phyloP scores from a whole-genome alignment of 768 basidiomycete species.

The Mycena chlorophos region DNA sequence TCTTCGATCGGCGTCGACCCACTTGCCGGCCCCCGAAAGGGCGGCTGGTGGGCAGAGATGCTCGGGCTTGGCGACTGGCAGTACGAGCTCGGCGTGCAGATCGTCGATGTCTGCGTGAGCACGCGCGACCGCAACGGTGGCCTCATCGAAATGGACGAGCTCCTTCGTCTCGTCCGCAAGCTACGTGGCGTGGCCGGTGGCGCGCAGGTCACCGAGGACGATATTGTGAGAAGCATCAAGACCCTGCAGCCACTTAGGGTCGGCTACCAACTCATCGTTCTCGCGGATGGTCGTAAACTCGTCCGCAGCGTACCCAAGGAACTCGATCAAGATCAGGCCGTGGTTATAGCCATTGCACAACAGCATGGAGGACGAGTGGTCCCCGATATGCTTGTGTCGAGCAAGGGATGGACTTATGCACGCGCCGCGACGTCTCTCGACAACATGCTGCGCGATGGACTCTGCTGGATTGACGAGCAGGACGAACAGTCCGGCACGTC shows the following conservation, averaged over 20 bases:
- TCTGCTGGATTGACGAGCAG: slow-evolving; percentile 95
- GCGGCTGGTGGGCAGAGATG: slow-evolving; percentile 91
- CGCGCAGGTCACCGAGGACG: slow-evolving; percentile 80
- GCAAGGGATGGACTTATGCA: slow-evolving; percentile 76
- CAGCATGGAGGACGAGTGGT: slow-evolving; percentile 69
- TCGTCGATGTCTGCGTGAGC: slow-evolving; percentile 88
- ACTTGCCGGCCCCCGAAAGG: slow-evolving; percentile 79
- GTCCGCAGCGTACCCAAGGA: slow-evolving; percentile 89
- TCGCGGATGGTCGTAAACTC: slow-evolving; percentile 72
- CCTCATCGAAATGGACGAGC: slow-evolving; percentile 83
- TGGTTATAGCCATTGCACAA: slow-evolving; percentile 74
- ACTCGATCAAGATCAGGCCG: slow-evolving; percentile 85
- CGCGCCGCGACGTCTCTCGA: slow-evolving; percentile 78
- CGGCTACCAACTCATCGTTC: slow-evolving; percentile 84
- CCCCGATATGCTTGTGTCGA: slow-evolving; percentile 56
- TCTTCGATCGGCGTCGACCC: slow-evolving; percentile 93
- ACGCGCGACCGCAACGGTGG: slow-evolving; percentile 91
- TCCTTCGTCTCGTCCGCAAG: slow-evolving; percentile 75
- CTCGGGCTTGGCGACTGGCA: slow-evolving; percentile 92
- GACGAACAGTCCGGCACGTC: slow-evolving; percentile 62
- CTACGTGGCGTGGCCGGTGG: slow-evolving; percentile 69
- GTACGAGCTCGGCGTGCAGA: slow-evolving; percentile 92
- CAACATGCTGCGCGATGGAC: slow-evolving; percentile 88
- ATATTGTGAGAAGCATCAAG: slow-evolving; percentile 80
- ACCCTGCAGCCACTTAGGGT: slow-evolving; percentile 85